These are phyloP conservation scores for Piper betle DNA, from an alignment of 164 flowering plant genomes.

Conservation along the genomic window DNA sequence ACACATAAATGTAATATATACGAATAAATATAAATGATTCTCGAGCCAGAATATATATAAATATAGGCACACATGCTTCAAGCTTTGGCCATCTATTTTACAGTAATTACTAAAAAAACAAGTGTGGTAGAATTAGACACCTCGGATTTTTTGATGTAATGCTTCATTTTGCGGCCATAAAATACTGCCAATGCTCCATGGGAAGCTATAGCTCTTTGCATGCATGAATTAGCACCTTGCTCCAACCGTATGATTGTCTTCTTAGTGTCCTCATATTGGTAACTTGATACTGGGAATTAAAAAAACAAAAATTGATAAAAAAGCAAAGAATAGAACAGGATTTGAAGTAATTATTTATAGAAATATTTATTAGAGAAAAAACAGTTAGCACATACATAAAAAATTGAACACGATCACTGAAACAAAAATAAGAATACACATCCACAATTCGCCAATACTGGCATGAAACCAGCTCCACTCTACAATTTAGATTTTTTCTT, in stretches of 20 bases:
- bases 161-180: constrained; percentile 65
- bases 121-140: constrained; percentile 19
- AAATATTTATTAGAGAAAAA: too few relatives aligned
- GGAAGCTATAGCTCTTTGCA: constrained; percentile 55
- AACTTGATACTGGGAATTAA: constrained; percentile 41
- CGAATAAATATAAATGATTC: too few relatives aligned
- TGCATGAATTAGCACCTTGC: constrained; percentile 48
- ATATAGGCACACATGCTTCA: too few relatives aligned
- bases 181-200: constrained; percentile 75
- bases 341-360: too few relatives aligned
- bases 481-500: background rate
- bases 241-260: constrained; percentile 63
- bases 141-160: constrained; percentile 73
- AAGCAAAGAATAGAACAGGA: background rate
- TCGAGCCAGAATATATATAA: too few relatives aligned
- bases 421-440: too few relatives aligned
- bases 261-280: constrained; percentile 40
- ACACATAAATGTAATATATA: too few relatives aligned
- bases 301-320: constrained; percentile 4
- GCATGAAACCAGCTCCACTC: background rate
- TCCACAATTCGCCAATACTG: background rate
- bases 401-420: too few relatives aligned
- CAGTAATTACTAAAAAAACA: background rate
- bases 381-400: too few relatives aligned
- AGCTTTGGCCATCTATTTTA: background rate